Base-by-base conservation (phyloP, 1,284 basidiomycete species). In the Lignosus rhinocerotis region DNA sequence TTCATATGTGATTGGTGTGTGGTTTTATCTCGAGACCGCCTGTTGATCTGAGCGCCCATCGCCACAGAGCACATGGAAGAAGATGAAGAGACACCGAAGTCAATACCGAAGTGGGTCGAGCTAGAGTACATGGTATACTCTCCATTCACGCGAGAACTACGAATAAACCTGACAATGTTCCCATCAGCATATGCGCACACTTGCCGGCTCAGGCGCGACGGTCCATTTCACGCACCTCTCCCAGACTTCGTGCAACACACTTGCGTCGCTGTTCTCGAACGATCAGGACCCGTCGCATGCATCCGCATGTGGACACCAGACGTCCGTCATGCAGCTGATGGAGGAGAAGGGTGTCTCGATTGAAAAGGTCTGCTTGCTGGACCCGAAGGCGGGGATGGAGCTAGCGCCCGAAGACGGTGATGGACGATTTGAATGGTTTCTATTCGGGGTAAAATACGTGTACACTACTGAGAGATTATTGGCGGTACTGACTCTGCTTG, bases 41-140 rank as follows among this genome's bases (percentile, higher is more conserved):
- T 21, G 32, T 11, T 55, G 47, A 56, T 17, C 17, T 25, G 25
- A 38, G 17, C 5, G 7, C 12, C 11, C 12, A 21, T 48, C 9
- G 12, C 34, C 34, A 12, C 64, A 95, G 94, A 97, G 68, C 94
- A 97, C 71, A 96, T 96, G 94, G 95, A 98, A 71, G 90, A 94
- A 58, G 94, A 96, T 71, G 94, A 96, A 62, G 81, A 84, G 46
- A 81, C 81, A 6, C 79, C 85, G 2, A 85, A 82, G 64, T 76
- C 84, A 0, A 81, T 91, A 41, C 95, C 95, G 10, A 88, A 87
- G 45, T 97, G 95, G 95, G 94, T 96, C 41, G 81, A 89, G 66
- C 82, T 95, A 42, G 93, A 96, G 78, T 94, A 90, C 68, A 76
- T 74, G 63, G 74, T 76, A 17, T 41, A 66, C 11, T n/a, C n/a